Evolutionary conservation across 495 filamentous ascomycete species (phyloP), one percentile per base, ranked within the genome.

Genomic region (Lasiosphaeriaceae sp.): DNA sequence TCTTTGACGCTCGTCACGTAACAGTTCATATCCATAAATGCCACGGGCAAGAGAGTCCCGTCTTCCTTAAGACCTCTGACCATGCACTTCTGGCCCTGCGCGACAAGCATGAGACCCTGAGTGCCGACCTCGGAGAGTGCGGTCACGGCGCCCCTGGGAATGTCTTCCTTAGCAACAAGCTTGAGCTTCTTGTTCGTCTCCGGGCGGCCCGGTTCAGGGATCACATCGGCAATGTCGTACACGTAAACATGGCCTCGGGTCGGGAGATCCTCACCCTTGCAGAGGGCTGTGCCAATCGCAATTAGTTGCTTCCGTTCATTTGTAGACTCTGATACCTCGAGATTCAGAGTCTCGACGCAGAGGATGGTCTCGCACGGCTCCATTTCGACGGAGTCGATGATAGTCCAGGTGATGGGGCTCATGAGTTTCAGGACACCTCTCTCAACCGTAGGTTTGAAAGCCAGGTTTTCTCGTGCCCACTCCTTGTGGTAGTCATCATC

Each of bases 1-100:
- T 90, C 89, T 66, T 92, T 95, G 47, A 87, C 84, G 3, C 86
- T 81, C 2, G 83, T 90, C 29, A 96, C 88, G 69, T 93, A 92
- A 72, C 89, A 91, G 75, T 89, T 92, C 86, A 96, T 92, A 64
- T 99, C 94, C 84, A 99, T 89, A 64, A 99, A 99, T 1, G 94
- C 94, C 21, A 97, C 93, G 0, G 94, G 94, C 2, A 97, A 80
- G 45, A 97, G 79, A 3, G 85, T 88, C 2, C 90, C 88, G 63
- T 99, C 94, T 72, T 97, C 94, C 65, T 97, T 97, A 0, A 99
- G 78, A 37, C 94, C 94, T 49, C 94, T 79, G 2, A 99, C 91
- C 89, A 97, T 94, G 68, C 90, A 88, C 66, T 99, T 99, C 64
- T 97, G 94, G 2, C 94, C 94, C 66, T 99, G 95, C 0, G 92